These are phyloP conservation scores for Dactylellina sp. DNA, from an alignment of 2,329 filamentous ascomycete genomes.

Conservation along the genomic window DNA sequence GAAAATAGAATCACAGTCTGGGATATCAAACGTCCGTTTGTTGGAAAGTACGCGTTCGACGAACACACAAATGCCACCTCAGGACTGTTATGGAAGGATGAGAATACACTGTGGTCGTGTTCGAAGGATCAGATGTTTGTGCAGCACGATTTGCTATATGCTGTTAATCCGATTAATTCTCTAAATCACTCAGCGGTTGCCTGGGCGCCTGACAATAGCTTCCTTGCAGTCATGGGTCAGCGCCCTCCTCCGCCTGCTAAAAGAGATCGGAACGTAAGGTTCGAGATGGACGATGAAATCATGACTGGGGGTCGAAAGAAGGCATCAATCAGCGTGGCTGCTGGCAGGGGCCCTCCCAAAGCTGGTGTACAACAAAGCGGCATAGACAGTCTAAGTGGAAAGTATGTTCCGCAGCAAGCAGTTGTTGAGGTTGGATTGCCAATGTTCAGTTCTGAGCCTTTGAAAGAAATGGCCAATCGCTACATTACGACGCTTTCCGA, in stretches of 20 bases:
- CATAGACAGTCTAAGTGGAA: constrained; percentile 57
- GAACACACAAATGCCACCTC: constrained; percentile 71
- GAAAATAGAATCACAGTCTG: constrained; percentile 74
- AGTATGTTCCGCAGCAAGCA: constrained; percentile 59
- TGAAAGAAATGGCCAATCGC: constrained; percentile 57
- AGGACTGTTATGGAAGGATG: constrained; percentile 73
- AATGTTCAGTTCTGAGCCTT: constrained; percentile 59
- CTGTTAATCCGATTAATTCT: constrained; percentile 73
- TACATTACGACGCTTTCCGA: constrained; percentile 58
- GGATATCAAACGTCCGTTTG: constrained; percentile 75
- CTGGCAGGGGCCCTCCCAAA: constrained; percentile 53
- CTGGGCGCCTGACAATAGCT: constrained; percentile 62
- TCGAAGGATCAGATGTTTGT: constrained; percentile 73
- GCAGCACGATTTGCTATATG: constrained; percentile 75
- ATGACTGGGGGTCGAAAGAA: constrained; percentile 56
- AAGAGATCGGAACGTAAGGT: constrained; percentile 53
- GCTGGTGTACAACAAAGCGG: constrained; percentile 39
- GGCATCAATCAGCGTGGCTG: constrained; percentile 50
- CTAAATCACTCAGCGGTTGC: constrained; percentile 72
- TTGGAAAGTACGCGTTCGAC: constrained; percentile 76
- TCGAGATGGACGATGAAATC: constrained; percentile 60
- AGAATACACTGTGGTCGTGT: constrained; percentile 75
- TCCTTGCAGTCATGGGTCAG: constrained; percentile 58
- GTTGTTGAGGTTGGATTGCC: constrained; percentile 58
- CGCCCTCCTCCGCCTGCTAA: constrained; percentile 57